These are phyloP conservation scores for Botrytis tulipae DNA, from an alignment of 2,329 filamentous ascomycete species.

Conservation along the genomic window DNA sequence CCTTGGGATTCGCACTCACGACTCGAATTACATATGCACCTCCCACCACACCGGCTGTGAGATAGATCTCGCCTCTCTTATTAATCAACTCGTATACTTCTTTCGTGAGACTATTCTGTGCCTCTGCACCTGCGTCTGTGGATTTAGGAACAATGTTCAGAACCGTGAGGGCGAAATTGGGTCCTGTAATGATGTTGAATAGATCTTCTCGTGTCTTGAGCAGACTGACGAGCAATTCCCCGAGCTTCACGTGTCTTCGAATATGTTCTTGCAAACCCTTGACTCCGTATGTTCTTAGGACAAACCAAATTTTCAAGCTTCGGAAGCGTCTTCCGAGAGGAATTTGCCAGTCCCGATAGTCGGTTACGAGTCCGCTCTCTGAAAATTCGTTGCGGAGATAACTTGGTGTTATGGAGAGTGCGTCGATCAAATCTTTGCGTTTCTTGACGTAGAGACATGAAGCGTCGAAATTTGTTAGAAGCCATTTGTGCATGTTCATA, in stretches of 20 bases:
- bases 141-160: conserved; percentile 58
- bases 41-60: conserved; percentile 74
- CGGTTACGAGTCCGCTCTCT: conserved; percentile 80
- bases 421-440: conserved; percentile 72
- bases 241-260: conserved; percentile 63
- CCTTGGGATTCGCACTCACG: conserved; percentile 67
- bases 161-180: conserved; percentile 76
- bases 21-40: conserved; percentile 78
- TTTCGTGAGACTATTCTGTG: conserved; percentile 67
- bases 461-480: conserved; percentile 88
- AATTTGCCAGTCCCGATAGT: conserved; percentile 97
- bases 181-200: conserved; percentile 72
- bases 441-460: conserved; percentile 78
- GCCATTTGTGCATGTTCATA: conserved; percentile 97
- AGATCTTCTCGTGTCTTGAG: conserved; percentile 62
- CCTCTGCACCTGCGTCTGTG: conserved; percentile 47
- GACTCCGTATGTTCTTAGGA: conserved; percentile 78
- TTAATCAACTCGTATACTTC: conserved; percentile 75
- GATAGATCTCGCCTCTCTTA: conserved; percentile 70
- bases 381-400: conserved; percentile 82
- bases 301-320: conserved; percentile 92
- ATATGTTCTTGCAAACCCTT: conserved; percentile 73
- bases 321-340: conserved; percentile 87
- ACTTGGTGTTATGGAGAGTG: conserved; percentile 73
- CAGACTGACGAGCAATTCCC: conserved; percentile 66